Evolutionary conservation across 2,329 filamentous ascomycete species (phyloP), one percentile per base, ranked within the genome.

Genomic region (Simplicillium sp.): DNA sequence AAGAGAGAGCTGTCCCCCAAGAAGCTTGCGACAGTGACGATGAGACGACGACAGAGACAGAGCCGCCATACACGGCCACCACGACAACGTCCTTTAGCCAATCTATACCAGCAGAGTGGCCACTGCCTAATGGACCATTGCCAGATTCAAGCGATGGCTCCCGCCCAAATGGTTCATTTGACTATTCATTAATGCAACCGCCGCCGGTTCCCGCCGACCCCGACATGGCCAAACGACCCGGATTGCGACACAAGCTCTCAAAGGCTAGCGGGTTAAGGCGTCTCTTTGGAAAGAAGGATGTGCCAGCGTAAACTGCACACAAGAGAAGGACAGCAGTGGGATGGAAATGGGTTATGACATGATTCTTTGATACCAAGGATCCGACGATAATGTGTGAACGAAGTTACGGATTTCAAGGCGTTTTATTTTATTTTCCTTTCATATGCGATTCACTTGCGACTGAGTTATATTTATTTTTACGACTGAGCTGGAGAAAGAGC

Each of bases 1-100:
- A 77, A 51, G 71, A 72, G 52, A 71, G 81, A 11, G 65, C 66
- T 32, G 62, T 60, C 39, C 60, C 58, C 2, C 48, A 55, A 36
- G 71, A 79, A 51, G 59, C 74, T 41, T 70, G 64, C 54, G 69
- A 60, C 32, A 62, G 62, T 14, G 65, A 63, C 17, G 51, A 49
- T 8, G 47, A 28, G 39, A 50, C 32, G 11, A 48, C 50, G 16
- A 38, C 37, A 3, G 42, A 32, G 16, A 31, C 45, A 14, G 47
- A 46, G 20, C 40, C 40, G 16, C 43, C 38, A 20, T 38, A 39
- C 20, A 34, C 43, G 37, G 25, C 28, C 16, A 28, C 14, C 34
- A 18, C 15, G 34, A 14, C 13, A 17, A 13, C 34, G 14, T 25
- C 20, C 20, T 5, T 25, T 9, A 25, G 20, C 9, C 20, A 25